These are phyloP conservation scores for Neoascochyta sp. DNA, from an alignment of 2,329 filamentous ascomycete genomes.

Conservation along the genomic window DNA sequence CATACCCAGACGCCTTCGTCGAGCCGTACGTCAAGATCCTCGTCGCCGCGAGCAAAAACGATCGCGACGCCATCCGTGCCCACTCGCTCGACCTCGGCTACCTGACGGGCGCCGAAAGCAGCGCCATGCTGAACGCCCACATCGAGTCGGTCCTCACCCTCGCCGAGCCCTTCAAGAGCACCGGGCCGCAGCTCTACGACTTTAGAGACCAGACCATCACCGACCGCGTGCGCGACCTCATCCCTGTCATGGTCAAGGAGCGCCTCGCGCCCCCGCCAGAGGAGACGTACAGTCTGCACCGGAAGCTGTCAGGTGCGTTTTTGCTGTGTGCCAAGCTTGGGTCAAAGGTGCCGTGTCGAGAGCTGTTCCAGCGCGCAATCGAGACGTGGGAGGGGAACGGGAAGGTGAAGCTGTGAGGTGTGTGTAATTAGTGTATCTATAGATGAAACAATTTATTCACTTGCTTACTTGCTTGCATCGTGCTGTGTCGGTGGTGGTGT, in stretches of 20 bases:
- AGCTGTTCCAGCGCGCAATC: conserved; percentile 66
- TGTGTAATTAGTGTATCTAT: too few species aligned
- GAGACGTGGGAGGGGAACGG: conserved; percentile 29
- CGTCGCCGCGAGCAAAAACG: conserved; percentile 69
- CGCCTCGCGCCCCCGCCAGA: conserved; percentile 86
- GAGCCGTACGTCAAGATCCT: conserved; percentile 75
- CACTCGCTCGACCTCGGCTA: conserved; percentile 80
- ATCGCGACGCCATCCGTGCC: conserved; percentile 60
- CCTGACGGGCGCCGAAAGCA: conserved; percentile 83
- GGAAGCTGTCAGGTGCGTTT: conserved; percentile 94
- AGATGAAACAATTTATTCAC: too few species aligned
- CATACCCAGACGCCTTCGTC: conserved; percentile 78
- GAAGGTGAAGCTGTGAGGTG: conserved; percentile 14
- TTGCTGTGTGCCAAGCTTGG: conserved; percentile 83
- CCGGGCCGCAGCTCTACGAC: conserved; percentile 82
- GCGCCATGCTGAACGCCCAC: conserved; percentile 84
- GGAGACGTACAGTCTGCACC: conserved; percentile 93
- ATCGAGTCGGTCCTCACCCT: conserved; percentile 83
- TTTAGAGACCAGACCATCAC: conserved; percentile 95
- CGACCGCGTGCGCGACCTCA: conserved; percentile 80
- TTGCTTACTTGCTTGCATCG: too few species aligned
- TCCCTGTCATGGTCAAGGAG: conserved; percentile 91
- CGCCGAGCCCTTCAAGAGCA: conserved; percentile 77
- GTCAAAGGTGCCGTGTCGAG: conserved; percentile 74
- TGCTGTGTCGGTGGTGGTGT: too few species aligned